Conservation (phyloP, 2,329 filamentous ascomycete genomes). For the Colletotrichum incanum region DNA sequence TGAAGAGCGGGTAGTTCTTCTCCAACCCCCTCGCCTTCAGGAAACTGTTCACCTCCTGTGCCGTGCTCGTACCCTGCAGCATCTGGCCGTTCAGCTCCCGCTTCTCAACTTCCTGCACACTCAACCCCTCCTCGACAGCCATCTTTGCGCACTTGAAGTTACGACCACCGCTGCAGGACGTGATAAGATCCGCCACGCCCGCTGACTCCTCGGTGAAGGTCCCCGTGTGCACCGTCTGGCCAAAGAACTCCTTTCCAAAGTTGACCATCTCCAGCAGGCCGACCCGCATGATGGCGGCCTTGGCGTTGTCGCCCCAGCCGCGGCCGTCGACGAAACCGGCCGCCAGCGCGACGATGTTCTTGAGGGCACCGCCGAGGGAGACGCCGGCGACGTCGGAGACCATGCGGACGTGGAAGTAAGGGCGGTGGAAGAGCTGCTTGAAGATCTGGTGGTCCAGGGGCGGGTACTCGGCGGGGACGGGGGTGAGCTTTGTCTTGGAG, state of each 20-base stretch:
- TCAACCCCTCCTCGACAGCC: slow-evolving; percentile 83
- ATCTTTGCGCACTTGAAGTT: slow-evolving; percentile 96
- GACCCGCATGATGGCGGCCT: slow-evolving; percentile 98
- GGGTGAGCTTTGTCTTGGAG: slow-evolving; percentile 79
- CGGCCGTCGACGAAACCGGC: slow-evolving; percentile 96
- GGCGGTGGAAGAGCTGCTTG: slow-evolving; percentile 90
- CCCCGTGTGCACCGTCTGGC: slow-evolving; percentile 81
- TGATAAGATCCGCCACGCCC: slow-evolving; percentile 96
- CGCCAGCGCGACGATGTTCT: slow-evolving; percentile 96
- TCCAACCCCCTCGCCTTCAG: slow-evolving; percentile 84
- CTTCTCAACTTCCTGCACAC: slow-evolving; percentile 89
- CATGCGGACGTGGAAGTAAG: slow-evolving; percentile 97
- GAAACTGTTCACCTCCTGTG: slow-evolving; percentile 92
- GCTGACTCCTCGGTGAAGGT: slow-evolving; percentile 99
- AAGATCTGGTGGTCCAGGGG: slow-evolving; percentile 88
- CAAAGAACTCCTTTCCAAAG: slow-evolving; percentile 95
- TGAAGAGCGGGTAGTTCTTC: slow-evolving; percentile 92
- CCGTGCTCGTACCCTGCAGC: slow-evolving; percentile 93
- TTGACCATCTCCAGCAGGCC: slow-evolving; percentile 96
- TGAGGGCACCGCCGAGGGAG: slow-evolving; percentile 92
- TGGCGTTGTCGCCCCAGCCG: slow-evolving; percentile 98
- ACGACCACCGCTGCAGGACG: slow-evolving; percentile 90
- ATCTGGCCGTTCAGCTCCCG: slow-evolving; percentile 96
- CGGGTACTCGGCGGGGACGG: slow-evolving; percentile 86
- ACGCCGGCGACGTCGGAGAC: slow-evolving; percentile 97